Base-by-base conservation (phyloP, 805 yeast species). In the Yarrowia bubula region DNA sequence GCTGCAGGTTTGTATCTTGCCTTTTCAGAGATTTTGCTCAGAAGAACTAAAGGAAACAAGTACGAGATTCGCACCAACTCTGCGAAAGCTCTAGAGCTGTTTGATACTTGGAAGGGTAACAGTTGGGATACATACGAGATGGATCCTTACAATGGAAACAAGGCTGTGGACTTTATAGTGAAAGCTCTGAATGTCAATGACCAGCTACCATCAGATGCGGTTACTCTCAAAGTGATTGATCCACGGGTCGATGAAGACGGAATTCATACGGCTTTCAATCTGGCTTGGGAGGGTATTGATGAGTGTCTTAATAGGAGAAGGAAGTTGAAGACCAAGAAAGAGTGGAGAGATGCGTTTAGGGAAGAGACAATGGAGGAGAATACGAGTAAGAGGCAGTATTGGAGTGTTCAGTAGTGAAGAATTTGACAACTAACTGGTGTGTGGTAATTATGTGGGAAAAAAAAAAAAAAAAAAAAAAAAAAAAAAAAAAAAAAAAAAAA, bases 101-200 rank as follows among this genome's bases (percentile, higher is more conserved):
- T 37, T 32, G 31, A 35, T 35, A 31, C 31, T 14, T 50, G 57
- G 57, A 35, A 8, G 9, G 10, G 13, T 1, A 4, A 32, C 10
- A 3, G 28, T 15, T 35, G 42, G 57, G 42, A 50, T 17, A 18
- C 17, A 18, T 50, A 50, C 42, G 18, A 17, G 17, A 17, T 37
- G 42, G 57, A 50, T 42, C 18, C 32, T 15, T 50, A 37, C 42
- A 50, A 50, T 8, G 57, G 57, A 10, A 50, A 50, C 57, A 50
- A 50, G 33, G 57, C 57, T 6, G 18, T 9, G 10, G 57, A 50
- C 42, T 50, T 37, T 22, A 37, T 8, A 0, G 57, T 50, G 18
- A 50, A 37, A 33, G 41, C 57, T 3, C 32, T 50, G 8, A 31
- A 35, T 7, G 31, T 37, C 8, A 13, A 18, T 2, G 41, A 13